Evolutionary conservation across 345 rosid genomes (phyloP).

Genomic region (Rhodamnia argentea): DNA sequence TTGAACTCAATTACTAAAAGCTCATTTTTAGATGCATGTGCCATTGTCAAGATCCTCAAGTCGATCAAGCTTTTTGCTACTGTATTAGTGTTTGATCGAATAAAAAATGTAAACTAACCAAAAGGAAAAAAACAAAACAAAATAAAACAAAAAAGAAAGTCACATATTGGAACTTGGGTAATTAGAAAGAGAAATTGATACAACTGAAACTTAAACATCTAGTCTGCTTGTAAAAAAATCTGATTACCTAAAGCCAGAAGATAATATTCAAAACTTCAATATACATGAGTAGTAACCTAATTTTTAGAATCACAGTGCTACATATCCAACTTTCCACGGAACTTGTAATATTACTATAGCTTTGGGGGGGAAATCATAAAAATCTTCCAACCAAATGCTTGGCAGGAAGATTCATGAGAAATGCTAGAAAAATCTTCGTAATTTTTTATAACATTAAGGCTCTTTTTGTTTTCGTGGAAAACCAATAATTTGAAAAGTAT

Average conservation of each 20-base stretch:
- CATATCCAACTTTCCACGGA: not conserved
- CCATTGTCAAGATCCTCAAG: not conserved
- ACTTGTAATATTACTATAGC: not conserved
- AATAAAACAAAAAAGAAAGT: not conserved
- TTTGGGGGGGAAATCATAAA: not conserved
- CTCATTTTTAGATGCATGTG: not conserved
- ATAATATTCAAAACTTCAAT: not conserved
- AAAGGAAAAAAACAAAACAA: not conserved
- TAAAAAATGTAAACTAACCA: not conserved
- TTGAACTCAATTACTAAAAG: not conserved
- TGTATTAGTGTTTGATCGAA: too few relatives aligned
- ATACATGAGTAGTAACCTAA: not conserved
- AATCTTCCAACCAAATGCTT: not conserved
- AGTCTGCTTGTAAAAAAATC: not conserved
- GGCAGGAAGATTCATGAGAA: not conserved
- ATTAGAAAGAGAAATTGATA: not conserved
- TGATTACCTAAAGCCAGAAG: not conserved
- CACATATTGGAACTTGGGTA: not conserved
- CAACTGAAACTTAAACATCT: not conserved
- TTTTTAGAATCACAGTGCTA: not conserved
- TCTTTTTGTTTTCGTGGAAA: too few relatives aligned
- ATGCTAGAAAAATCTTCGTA: not conserved
- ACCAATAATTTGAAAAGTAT: too few relatives aligned
- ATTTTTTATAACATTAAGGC: not conserved
- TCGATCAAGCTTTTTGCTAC: too few relatives aligned